Evolutionary conservation across 2,329 filamentous ascomycete species (phyloP).

Genomic region (Talaromyces piceae): DNA sequence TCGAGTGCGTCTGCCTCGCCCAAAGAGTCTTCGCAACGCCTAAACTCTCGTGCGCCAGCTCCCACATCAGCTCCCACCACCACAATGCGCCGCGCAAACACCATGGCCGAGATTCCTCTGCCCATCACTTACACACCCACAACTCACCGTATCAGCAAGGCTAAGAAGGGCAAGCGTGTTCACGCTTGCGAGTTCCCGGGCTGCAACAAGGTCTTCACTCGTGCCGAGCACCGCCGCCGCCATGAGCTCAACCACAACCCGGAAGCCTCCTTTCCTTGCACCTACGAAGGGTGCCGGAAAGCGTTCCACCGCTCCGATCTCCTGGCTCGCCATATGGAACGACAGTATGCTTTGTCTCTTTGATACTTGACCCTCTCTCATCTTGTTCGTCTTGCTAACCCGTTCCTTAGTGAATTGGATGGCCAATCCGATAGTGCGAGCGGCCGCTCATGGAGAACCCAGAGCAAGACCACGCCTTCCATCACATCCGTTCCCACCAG

Average conservation of each 20-base stretch:
- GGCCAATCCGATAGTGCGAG: slow-evolving; percentile 23
- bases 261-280: slow-evolving; percentile 38
- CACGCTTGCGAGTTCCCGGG: slow-evolving; percentile 42
- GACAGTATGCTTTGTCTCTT: slow-evolving; percentile 39
- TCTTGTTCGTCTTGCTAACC: not conserved
- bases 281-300: slow-evolving; percentile 38
- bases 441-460: slow-evolving; percentile 20
- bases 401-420: slow-evolving; percentile 26
- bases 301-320: slow-evolving; percentile 43
- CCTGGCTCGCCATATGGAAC: slow-evolving; percentile 42
- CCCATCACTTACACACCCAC: slow-evolving; percentile 42
- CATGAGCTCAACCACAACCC: slow-evolving; percentile 46
- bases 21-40: not conserved
- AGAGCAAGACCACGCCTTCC: slow-evolving; percentile 15
- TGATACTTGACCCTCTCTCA: not conserved
- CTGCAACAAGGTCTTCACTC: slow-evolving; percentile 44
- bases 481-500: slow-evolving; percentile 17
- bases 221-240: slow-evolving; percentile 43
- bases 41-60: not conserved
- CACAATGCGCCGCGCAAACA: slow-evolving; percentile 19
- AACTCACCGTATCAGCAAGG: slow-evolving; percentile 44
- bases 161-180: slow-evolving; percentile 46
- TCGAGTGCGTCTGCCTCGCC: not conserved
- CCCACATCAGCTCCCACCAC: slow-evolving; percentile 1
- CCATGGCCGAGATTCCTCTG: slow-evolving; percentile 24